Evolutionary conservation across 805 yeast genomes (phyloP).

Genomic region (Maudiozyma turicensis): DNA sequence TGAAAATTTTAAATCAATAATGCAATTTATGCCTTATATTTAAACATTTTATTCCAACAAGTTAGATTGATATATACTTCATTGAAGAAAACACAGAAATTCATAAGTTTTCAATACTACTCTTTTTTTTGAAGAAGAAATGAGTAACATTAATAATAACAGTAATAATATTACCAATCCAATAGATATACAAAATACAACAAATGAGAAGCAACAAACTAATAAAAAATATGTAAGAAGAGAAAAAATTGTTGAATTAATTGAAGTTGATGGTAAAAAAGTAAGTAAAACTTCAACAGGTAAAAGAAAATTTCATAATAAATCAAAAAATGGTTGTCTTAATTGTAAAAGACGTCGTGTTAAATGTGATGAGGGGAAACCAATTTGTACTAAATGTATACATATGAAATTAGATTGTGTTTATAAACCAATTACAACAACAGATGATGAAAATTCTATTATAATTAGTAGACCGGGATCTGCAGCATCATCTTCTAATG

Average conservation of each 20-base stretch:
- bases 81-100: no score
- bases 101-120: no score
- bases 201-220: not conserved
- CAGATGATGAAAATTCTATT: not conserved
- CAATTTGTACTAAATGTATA: slow-evolving; percentile 67
- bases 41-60: no score
- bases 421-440: slow-evolving; percentile 29
- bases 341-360: slow-evolving; percentile 85
- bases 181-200: no score
- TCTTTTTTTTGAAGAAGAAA: no score
- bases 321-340: slow-evolving; percentile 80
- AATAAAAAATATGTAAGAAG: not conserved
- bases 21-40: no score
- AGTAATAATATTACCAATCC: no score
- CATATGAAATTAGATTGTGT: slow-evolving; percentile 74
- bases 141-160: no score
- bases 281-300: slow-evolving; percentile 42
- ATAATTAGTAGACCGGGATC: not conserved
- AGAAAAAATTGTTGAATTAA: slow-evolving; percentile 22
- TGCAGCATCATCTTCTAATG: not conserved
- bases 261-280: slow-evolving; percentile 31
- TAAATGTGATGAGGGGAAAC: slow-evolving; percentile 84
- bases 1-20: no score
- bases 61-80: no score
- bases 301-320: slow-evolving; percentile 81